Percentiles rank a stretch among this genome's conserved stretches.
Evolutionary conservation across 805 yeast species (phyloP).

Genomic region (Nakazawaea pomicola): DNA sequence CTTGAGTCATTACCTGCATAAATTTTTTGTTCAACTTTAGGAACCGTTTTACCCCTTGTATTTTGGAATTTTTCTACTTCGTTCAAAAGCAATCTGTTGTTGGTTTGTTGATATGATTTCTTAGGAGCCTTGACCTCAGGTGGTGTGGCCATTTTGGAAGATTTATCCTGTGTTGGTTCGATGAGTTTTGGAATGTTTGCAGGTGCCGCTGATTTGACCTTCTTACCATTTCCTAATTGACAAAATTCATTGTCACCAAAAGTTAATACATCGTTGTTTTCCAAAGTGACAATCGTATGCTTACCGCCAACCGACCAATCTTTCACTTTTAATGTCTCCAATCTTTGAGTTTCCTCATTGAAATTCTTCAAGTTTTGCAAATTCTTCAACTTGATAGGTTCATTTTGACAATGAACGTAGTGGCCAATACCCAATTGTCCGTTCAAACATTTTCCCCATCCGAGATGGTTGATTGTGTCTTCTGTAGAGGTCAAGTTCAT

Average conservation of each 20-base stretch:
- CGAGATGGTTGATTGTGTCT: conserved; percentile 35
- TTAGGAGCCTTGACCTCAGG: conserved; percentile 21
- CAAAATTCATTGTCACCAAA: conserved; percentile 88
- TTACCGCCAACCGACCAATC: conserved; percentile 58
- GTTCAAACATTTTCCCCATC: conserved; percentile 79
- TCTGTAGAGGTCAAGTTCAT: neutral
- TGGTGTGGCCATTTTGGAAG: conserved; percentile 16
- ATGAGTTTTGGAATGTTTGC: conserved; percentile 46
- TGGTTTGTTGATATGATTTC: conserved; percentile 28
- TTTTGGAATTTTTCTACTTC: conserved; percentile 17
- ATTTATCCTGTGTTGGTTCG: conserved; percentile 39
- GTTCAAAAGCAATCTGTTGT: conserved; percentile 42
- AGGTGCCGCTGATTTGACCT: conserved; percentile 54
- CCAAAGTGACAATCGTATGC: conserved; percentile 57
- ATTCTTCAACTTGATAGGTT: conserved; percentile 55
- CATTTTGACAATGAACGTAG: conserved; percentile 65
- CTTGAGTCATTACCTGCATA: conserved; percentile 59
- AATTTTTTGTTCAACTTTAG: conserved; percentile 45
- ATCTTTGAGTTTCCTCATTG: conserved; percentile 38
- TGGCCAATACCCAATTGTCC: conserved; percentile 86
- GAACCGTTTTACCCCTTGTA: conserved; percentile 20
- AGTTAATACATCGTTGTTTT: conserved; percentile 58
- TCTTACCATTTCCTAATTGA: conserved; percentile 82
- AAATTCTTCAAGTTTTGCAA: conserved; percentile 46
- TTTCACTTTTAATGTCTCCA: conserved; percentile 43